phyloP scores from a whole-genome alignment of 1,284 basidiomycete species.

The Fomitopsis schrenkii region DNA sequence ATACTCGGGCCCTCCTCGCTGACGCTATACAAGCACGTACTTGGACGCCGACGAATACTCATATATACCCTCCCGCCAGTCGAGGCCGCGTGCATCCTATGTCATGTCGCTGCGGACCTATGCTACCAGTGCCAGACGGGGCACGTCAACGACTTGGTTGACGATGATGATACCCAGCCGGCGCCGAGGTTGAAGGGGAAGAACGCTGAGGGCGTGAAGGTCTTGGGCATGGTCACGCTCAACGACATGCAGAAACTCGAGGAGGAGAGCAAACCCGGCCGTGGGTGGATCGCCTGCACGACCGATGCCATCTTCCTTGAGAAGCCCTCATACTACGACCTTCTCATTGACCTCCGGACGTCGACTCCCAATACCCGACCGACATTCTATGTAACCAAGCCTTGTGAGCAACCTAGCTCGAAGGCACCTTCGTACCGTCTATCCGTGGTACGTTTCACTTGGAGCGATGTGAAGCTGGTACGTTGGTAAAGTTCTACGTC shows the following conservation, averaged over 20 bases:
- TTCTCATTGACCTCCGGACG: conserved; percentile 72
- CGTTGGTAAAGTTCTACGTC: conserved; percentile 17
- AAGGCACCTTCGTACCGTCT: conserved; percentile 48
- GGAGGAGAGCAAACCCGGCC: conserved; percentile 48
- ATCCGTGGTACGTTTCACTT: conserved; percentile 64
- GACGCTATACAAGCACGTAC: conserved; percentile 73
- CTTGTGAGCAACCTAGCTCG: conserved; percentile 30
- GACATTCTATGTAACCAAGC: conserved; percentile 57
- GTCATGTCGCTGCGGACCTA: conserved; percentile 68
- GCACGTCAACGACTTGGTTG: conserved; percentile 11
- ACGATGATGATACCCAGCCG: conserved; percentile 12
- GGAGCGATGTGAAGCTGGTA: conserved; percentile 75
- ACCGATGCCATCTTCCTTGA: conserved; percentile 80
- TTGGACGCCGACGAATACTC: conserved; percentile 65
- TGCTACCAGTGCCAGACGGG: conserved; percentile 54
- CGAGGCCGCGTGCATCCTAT: conserved; percentile 71
- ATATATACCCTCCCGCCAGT: conserved; percentile 77
- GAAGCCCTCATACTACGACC: conserved; percentile 70
- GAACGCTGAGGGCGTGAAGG: conserved; percentile 51
- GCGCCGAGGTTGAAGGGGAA: conserved; percentile 37
- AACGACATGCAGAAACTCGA: conserved; percentile 61
- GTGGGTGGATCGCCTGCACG: conserved; percentile 80
- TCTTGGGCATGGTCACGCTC: conserved; percentile 75
- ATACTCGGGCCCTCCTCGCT: conserved; percentile 73
- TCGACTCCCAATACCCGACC: conserved; percentile 58